Evolutionary conservation across 208 protist species (phyloP), one percentile per base, ranked within the genome.

Genomic region (Crithidia expoeki): DNA sequence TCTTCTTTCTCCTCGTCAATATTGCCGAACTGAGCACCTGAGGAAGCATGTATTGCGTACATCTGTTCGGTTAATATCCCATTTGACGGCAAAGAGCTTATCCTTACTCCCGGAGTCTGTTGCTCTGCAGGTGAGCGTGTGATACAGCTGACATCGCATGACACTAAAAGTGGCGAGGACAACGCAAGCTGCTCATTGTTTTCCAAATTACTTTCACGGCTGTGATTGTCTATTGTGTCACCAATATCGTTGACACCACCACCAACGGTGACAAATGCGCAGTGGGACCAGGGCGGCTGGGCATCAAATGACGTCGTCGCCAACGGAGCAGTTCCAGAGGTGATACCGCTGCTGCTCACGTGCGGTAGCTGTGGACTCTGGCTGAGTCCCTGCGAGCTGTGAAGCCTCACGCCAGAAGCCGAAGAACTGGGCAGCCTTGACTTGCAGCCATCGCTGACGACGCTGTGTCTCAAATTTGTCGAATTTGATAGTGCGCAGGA

Each of bases 131-230:
- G 44, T 12, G 44, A 65, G 30, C 16, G 14, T 7, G 30, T 28
- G 46, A 65, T 40, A 21, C 60, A 55, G 46, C 60, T 65, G 10
- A 42, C 60, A 32, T 55, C 44, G 21, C 42, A 55, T 2, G 60
- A 40, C 17, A 55, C 30, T 32, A 38, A 3, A 12, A 55, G 10
- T 7, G 44, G 19, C 25, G 44, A 52, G 23, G 42, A 42, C 10
- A 9, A 4, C 2, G 19, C 44, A 21, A 17, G 14, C 14, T 49
- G 10, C 4, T 32, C 49, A 7, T 53, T 25, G 14, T 30, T 53
- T 19, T 6, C 44, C 44, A 21, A 5, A 12, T 5, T 17, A 21
- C 10, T 21, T 12, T 49, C 44, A 4, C 10, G 16, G 21, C 16
- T 49, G 44, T 17, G 4, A 21, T 14, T 44, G 10, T 44, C 38